Evolutionary conservation across 495 filamentous ascomycete species (phyloP).

Genomic region (Penicillium soppii): DNA sequence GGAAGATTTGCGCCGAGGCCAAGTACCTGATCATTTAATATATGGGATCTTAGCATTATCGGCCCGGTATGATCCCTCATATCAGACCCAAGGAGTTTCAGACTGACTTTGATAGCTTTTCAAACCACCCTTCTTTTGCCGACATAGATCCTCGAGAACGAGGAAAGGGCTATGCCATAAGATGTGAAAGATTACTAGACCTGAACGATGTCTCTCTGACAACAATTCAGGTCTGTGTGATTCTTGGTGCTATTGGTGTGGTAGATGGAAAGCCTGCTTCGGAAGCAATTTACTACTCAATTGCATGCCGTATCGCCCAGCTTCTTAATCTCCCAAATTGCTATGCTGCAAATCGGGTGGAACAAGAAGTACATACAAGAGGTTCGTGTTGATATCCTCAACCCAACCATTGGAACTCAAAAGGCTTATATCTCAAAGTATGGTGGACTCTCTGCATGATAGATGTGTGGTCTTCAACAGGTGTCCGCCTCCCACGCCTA

Average conservation of each 20-base stretch:
- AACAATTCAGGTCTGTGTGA: constrained; percentile 36
- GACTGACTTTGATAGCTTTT: constrained; percentile 19
- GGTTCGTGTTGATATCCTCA: constrained; percentile 11
- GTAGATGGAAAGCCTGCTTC: constrained; percentile 16
- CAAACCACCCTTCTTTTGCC: constrained; percentile 19
- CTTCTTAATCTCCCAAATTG: constrained; percentile 21
- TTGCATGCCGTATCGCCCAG: constrained; percentile 24
- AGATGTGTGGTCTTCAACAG: constrained; percentile 41
- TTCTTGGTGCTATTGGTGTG: constrained; percentile 32
- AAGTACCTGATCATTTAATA: constrained; percentile 19
- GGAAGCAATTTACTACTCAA: constrained; percentile 19
- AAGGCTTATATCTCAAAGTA: constrained; percentile 14
- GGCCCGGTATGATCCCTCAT: constrained; percentile 19
- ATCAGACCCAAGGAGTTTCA: not conserved
- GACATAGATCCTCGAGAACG: constrained; percentile 24
- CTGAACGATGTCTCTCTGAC: constrained; percentile 32
- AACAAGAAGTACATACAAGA: constrained; percentile 24
- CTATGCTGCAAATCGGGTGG: constrained; percentile 3
- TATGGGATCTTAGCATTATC: constrained; percentile 33
- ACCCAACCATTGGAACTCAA: not conserved
- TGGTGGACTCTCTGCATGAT: constrained; percentile 47
- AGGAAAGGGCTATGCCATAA: constrained; percentile 17
- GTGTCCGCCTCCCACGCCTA: constrained; percentile 30
- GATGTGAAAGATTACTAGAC: constrained; percentile 24
- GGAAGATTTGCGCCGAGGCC: constrained; percentile 18